A percentile compares a stretch with the other conserved stretches of the same genome.
These are phyloP conservation scores for Aspergillus pseudoviridinutans DNA, from an alignment of 2,329 filamentous ascomycete genomes.

Conservation along the genomic window DNA sequence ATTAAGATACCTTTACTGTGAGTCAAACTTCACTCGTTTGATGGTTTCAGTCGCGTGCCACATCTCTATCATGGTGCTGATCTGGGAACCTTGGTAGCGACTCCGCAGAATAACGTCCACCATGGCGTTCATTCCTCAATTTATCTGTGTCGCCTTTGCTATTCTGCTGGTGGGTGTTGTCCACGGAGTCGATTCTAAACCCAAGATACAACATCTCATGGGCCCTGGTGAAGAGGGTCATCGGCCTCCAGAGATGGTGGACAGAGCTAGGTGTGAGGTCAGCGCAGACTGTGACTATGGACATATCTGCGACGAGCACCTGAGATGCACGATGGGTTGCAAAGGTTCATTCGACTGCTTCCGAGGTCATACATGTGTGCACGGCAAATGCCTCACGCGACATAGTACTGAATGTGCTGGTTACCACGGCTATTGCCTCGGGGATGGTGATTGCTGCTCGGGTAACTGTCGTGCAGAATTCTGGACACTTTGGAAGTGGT, in stretches of 20 bases:
- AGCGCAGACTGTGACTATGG: conserved; percentile 4
- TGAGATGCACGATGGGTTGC: conserved; percentile 2
- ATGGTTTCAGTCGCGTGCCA: background rate
- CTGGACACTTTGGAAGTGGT: background rate
- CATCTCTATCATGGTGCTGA: background rate
- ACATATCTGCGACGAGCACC: background rate
- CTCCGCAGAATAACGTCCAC: background rate
- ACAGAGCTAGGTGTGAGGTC: background rate
- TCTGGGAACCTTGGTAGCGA: background rate
- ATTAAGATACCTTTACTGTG: background rate
- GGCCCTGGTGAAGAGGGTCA: background rate
- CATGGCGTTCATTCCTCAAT: background rate
- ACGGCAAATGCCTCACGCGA: background rate
- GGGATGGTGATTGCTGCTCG: background rate
- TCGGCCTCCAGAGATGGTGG: background rate
- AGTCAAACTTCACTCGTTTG: background rate
- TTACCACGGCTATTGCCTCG: background rate
- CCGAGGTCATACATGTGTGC: conserved; percentile 1
- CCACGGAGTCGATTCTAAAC: background rate
- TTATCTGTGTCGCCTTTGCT: background rate
- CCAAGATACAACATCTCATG: background rate
- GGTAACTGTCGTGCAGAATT: background rate
- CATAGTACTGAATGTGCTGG: background rate
- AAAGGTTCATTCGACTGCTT: conserved; percentile 1
- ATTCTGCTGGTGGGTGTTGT: background rate